phyloP scores from a whole-genome alignment of 139 green algal genomes.

The Gonium pectorale region DNA sequence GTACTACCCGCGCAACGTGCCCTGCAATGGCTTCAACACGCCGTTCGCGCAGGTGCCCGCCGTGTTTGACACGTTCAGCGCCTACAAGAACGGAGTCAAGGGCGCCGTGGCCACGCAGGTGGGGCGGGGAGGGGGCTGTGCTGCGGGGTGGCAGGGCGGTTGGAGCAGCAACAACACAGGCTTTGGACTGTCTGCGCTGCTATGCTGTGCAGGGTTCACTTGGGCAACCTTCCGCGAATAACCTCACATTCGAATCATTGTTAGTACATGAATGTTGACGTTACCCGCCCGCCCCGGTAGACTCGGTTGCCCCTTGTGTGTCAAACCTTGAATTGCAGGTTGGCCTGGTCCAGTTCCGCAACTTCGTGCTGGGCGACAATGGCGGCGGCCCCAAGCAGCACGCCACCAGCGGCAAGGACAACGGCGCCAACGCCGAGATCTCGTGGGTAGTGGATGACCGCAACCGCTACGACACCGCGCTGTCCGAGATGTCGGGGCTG shows the following conservation, averaged over 20 bases:
- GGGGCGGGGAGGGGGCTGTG: conserved; percentile 8
- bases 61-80: conserved; percentile 55
- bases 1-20: conserved; percentile 55
- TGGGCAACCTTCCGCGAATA: no score
- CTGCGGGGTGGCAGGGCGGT: no score
- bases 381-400: conserved; percentile 59
- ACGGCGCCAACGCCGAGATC: conserved; percentile 65
- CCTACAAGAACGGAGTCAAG: conserved; percentile 81
- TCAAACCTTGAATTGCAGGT: conserved; percentile 30
- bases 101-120: conserved; percentile 61
- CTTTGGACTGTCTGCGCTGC: no score
- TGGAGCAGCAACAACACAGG: no score
- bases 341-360: conserved; percentile 58
- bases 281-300: no score
- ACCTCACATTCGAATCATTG: no score
- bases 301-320: no score
- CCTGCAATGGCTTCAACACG: conserved; percentile 43
- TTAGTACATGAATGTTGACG: no score
- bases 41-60: conserved; percentile 47
- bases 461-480: conserved; percentile 11
- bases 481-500: conserved; percentile 57
- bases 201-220: no score
- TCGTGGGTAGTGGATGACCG: conserved; percentile 62
- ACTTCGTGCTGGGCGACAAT: conserved; percentile 68
- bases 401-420: conserved; percentile 71